Evolutionary conservation across 1,284 basidiomycete genomes (phyloP).

Genomic region (Volvariella surrecta): DNA sequence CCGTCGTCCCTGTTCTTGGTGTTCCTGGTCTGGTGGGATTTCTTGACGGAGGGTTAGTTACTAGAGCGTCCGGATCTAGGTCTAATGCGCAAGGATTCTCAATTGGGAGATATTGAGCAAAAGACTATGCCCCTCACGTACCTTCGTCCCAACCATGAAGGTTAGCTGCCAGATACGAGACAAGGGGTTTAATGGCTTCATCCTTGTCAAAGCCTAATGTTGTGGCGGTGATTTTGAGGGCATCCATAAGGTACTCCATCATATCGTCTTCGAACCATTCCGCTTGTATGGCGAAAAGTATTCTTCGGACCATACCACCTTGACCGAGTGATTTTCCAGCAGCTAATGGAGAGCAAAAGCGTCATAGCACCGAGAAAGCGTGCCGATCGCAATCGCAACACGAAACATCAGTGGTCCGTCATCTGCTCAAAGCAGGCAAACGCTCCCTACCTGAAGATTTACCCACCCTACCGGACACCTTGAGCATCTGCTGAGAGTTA

Average conservation of each 20-base stretch:
- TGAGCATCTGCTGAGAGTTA: constrained; percentile 64
- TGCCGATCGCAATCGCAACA: no score
- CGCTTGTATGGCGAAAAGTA: constrained; percentile 77
- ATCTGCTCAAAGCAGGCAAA: no score
- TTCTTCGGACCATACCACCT: constrained; percentile 56
- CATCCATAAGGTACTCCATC: constrained; percentile 46
- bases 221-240: constrained; percentile 42
- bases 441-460: no score
- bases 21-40: constrained; percentile 28
- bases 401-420: no score
- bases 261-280: constrained; percentile 60
- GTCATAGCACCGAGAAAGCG: no score
- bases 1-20: constrained; percentile 38
- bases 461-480: constrained; percentile 25
- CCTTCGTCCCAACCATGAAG: constrained; percentile 47
- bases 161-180: constrained; percentile 80
- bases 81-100: no score
- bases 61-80: constrained; percentile 20
- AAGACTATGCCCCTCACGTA: constrained; percentile 15
- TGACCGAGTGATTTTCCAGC: no score
- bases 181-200: constrained; percentile 74
- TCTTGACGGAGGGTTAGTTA: constrained; percentile 48
- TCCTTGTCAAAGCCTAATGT: constrained; percentile 61
- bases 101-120: no score
- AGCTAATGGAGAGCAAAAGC: no score